Conservation (phyloP, 2,329 filamentous ascomycete genomes). For the Emmonsiellopsis sp. region DNA sequence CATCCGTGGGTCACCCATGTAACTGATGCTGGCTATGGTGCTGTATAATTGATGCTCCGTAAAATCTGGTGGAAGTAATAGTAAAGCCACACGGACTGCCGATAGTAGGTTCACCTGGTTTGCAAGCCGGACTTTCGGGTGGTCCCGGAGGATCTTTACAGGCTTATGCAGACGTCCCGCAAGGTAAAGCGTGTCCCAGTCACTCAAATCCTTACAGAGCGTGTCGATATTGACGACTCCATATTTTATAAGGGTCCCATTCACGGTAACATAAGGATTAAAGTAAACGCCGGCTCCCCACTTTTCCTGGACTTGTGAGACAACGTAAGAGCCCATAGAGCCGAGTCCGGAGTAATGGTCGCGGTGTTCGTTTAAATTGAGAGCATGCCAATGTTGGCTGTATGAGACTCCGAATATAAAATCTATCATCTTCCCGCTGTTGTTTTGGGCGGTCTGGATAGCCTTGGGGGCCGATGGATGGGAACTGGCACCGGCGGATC, state of each 20-base stretch:
- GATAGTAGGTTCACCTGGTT: constrained; percentile 95
- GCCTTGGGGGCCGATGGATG: constrained; percentile 76
- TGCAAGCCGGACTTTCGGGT: constrained; percentile 80
- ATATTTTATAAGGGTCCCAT: constrained; percentile 95
- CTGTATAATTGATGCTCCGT: constrained; percentile 81
- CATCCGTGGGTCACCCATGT: constrained; percentile 96
- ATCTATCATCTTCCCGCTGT: constrained; percentile 92
- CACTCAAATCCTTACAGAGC: constrained; percentile 71
- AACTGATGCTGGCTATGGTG: constrained; percentile 85
- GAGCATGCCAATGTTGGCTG: constrained; percentile 90
- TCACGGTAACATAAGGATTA: constrained; percentile 89
- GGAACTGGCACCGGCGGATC: constrained; percentile 38
- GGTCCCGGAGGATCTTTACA: constrained; percentile 92
- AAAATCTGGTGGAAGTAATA: constrained; percentile 75
- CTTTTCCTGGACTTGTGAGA: constrained; percentile 75
- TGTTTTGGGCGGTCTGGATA: constrained; percentile 75
- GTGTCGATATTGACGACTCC: constrained; percentile 93
- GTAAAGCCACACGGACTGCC: constrained; percentile 77
- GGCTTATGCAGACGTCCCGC: constrained; percentile 93
- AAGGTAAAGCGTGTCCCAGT: constrained; percentile 94
- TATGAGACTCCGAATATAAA: constrained; percentile 95
- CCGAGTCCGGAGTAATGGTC: constrained; percentile 86
- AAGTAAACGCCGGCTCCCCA: constrained; percentile 95
- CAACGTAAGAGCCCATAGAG: constrained; percentile 71
- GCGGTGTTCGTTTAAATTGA: constrained; percentile 67